Evolutionary conservation across 306 rosid genomes (phyloP).

Genomic region (Casuarina equisetifolia): DNA sequence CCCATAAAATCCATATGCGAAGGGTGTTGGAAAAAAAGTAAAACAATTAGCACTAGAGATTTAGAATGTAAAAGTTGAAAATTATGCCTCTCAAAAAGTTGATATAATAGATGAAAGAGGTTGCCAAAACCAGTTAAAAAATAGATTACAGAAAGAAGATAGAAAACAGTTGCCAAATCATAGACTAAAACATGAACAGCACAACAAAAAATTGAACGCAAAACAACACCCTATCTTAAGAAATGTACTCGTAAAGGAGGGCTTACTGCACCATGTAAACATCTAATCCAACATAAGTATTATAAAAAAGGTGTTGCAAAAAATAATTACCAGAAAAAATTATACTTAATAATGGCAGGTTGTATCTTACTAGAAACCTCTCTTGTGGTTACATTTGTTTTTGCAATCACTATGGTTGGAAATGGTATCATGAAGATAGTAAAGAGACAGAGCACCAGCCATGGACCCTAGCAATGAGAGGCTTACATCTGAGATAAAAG

Average conservation of each 20-base stretch:
- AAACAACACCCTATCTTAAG: background rate
- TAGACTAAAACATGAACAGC: background rate
- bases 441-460: background rate
- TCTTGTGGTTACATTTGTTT: background rate
- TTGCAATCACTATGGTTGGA: background rate
- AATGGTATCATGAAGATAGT: background rate
- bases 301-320: background rate
- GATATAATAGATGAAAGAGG: slow-evolving; percentile 10
- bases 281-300: background rate
- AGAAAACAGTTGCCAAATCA: slow-evolving; percentile 14
- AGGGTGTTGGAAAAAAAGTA: slow-evolving; percentile 6
- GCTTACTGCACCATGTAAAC: background rate
- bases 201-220: background rate
- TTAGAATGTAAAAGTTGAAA: slow-evolving; percentile 10
- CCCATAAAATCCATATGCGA: slow-evolving; percentile 21
- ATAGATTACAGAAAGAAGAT: slow-evolving; percentile 1
- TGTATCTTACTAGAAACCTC: background rate
- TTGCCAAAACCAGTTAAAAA: slow-evolving; percentile 11
- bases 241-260: background rate
- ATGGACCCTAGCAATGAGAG: background rate
- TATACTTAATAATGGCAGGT: background rate
- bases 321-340: background rate
- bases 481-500: too few species aligned
- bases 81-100: slow-evolving; percentile 1
- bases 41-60: slow-evolving; percentile 2